Evolutionary conservation across 805 yeast genomes (phyloP), one percentile per base, ranked within the genome.

Genomic region (Lipomyces yamanashiensis): DNA sequence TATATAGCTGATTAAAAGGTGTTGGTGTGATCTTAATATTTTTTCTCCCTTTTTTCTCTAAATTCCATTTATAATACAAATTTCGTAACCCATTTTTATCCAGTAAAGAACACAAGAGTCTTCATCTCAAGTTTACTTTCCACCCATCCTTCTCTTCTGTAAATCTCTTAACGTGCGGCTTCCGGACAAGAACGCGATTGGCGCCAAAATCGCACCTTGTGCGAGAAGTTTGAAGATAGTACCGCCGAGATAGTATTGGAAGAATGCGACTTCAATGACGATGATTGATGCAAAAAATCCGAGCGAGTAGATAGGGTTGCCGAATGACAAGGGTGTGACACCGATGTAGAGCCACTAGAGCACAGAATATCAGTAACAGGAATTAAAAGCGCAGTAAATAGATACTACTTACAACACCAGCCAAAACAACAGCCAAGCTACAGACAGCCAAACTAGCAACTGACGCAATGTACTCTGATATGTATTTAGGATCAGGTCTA

Each of bases 201-300:
- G 79, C 3, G 82, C 82, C 59, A 87, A 75, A 23, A 85, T 70
- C 7, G 79, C 77, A 21, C 78, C 73, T 64, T 84, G 79, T 67
- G 78, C 76, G 45, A 88, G 71, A 7, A 90, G 82, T 17, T 80
- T 78, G 74, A 88, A 88, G 47, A 88, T 86, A 15, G 87, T 80
- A 41, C 84, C 79, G 19, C 84, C 83, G 69, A 83, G 72, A 75
- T 81, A 88, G 76, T 88, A 88, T 64, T 78, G 80, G 64, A 84
- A 72, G 64, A 88, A 86, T 12, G 81, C 76, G 37, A 73, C 71
- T 74, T 88, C 92, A 65, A 82, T 78, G 5, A 82, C 80, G 7
- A 80, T 75, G 21, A 88, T 72, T 0, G 84, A 73, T 0, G 74
- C 74, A 54, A 87, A 72, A 67, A 87, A 85, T 1, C 80, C 81